Evolutionary conservation across 257 asterid genomes (phyloP).

Genomic region (Capsicum pubescens): DNA sequence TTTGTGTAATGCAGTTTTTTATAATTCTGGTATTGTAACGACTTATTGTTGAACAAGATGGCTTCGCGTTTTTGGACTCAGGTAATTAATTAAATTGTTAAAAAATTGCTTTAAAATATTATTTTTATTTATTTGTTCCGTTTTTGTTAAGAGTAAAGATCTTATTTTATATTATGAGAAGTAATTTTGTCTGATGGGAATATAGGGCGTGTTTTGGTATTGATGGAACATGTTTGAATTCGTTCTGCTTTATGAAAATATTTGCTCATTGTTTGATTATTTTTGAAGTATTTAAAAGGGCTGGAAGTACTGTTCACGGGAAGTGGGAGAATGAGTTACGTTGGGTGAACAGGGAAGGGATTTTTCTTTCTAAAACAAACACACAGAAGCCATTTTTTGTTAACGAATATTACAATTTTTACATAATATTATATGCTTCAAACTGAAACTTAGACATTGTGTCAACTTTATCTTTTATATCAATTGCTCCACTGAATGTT

Average conservation of each 20-base stretch:
- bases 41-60: slow-evolving; percentile 29
- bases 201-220: not conserved
- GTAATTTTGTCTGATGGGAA: not conserved
- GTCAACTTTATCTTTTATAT: not conserved
- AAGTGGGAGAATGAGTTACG: not conserved
- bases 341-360: not conserved
- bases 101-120: not conserved
- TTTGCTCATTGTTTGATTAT: not conserved
- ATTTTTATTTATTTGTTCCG: too few species aligned
- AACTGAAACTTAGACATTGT: not conserved
- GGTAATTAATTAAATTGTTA: slow-evolving; percentile 30
- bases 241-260: not conserved
- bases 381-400: not conserved
- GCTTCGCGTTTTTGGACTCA: slow-evolving; percentile 50
- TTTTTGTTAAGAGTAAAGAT: too few species aligned
- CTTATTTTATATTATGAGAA: not conserved
- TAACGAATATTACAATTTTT: not conserved
- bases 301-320: not conserved
- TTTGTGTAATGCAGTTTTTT: not conserved
- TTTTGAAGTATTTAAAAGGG: not conserved
- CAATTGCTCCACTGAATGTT: not conserved
- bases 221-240: not conserved
- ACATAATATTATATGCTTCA: not conserved
- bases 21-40: not conserved
- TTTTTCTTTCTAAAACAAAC: not conserved